Base-by-base conservation (phyloP, 306 rosid species). In the Fragaria vesca region DNA sequence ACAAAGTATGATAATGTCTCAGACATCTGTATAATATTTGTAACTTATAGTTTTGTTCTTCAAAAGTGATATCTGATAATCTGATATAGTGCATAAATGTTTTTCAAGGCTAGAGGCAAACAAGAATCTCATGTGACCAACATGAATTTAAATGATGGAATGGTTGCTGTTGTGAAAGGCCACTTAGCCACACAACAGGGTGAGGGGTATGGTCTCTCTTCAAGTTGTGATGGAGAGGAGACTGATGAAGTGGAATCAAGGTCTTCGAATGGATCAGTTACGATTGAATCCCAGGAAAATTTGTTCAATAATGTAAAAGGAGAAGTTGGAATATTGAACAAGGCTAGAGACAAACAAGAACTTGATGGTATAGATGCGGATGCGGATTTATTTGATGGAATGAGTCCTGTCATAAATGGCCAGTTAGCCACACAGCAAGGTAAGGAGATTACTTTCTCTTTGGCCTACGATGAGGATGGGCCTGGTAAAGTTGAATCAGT, bases 41-140 rank as follows among this genome's bases (percentile, higher is more conserved):
- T 32, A 48, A 1, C 48, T 38, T 36, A 18, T 5, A 2, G 2
- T 66, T 73, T 21, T 58, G 16, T 58, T 57, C 69, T 73, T 57
- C 24, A 42, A 24, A 57, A 57, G 16, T 57, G 18, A 3, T 16
- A 54, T 8, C 61, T 55, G 60, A 26, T 10, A 26, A 15, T 57
- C 42, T 55, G 73, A 71, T 34, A 43, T 52, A 54, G 16, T 54
- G 58, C 18, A 12, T 46, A n/a, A n/a, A 17, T 80, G 13, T 74
- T 26, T 11, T 52, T 71, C 76, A 54, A 90, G 91, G 83, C 82
- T 82, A 77, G 50, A 45, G 82, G 73, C 66, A 43, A 78, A 75
- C 48, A 73, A 55, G 84, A 36, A 76, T 81, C 78, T 69, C 76
- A 66, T 75, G 80, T 80, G 57, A 74, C 78, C 77, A 38, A 81